Conservation (phyloP, 2,329 filamentous ascomycete genomes). For the Epichloe hybrida region DNA sequence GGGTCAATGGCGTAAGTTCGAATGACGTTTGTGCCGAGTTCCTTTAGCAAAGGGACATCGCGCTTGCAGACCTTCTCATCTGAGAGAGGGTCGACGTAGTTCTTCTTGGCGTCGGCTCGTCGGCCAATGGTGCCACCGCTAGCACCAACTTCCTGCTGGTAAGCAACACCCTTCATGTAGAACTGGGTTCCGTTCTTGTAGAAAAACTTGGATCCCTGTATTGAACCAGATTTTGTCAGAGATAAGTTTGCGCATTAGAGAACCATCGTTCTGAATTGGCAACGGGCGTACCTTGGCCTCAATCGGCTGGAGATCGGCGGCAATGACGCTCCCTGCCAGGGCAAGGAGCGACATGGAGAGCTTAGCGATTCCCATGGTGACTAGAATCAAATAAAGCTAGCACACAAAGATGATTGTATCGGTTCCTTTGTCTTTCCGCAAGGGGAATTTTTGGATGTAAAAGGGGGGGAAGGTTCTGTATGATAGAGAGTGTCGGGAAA, state of each 20-base stretch:
- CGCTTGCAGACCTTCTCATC: slow-evolving; percentile 60
- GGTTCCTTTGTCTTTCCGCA: background rate
- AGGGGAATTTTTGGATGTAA: background rate
- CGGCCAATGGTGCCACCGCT: slow-evolving; percentile 34
- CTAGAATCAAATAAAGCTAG: background rate
- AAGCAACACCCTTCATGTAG: slow-evolving; percentile 87
- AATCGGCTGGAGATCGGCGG: slow-evolving; percentile 41
- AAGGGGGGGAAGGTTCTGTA: background rate
- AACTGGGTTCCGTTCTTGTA: slow-evolving; percentile 56
- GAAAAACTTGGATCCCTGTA: slow-evolving; percentile 73
- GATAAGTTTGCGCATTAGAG: background rate
- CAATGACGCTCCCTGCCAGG: slow-evolving; percentile 27
- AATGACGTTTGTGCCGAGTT: slow-evolving; percentile 81
- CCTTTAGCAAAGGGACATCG: slow-evolving; percentile 67
- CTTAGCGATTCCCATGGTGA: slow-evolving; percentile 22
- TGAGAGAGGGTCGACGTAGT: slow-evolving; percentile 73
- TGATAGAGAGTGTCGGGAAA: slow-evolving; percentile 2
- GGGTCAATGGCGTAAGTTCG: slow-evolving; percentile 92
- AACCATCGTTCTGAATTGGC: background rate
- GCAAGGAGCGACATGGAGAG: slow-evolving; percentile 23
- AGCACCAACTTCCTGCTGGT: slow-evolving; percentile 66
- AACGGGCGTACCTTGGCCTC: slow-evolving; percentile 48
- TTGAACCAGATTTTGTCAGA: background rate
- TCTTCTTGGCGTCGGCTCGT: slow-evolving; percentile 17
- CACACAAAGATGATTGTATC: background rate